A percentile compares a stretch with the other conserved stretches of the same genome.
Conservation (phyloP, 192 early-diverging fungal species). For the Nowakowskiella sp. region DNA sequence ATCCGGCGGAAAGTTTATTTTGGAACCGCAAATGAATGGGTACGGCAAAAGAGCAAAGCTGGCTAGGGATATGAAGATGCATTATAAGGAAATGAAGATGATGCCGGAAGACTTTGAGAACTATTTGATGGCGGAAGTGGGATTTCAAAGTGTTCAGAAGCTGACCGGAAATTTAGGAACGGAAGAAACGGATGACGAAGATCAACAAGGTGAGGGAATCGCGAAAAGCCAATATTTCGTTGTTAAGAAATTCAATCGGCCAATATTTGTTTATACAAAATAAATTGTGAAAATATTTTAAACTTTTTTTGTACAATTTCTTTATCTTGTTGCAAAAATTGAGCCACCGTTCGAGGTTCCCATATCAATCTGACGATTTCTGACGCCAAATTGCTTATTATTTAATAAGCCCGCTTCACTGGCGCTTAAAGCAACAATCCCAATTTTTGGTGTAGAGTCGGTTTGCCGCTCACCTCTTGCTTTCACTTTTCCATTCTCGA, state of each 20-base stretch:
- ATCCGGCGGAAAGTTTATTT: slow-evolving; percentile 53
- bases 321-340: too few species aligned
- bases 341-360: too few species aligned
- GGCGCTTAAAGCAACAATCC: too few species aligned
- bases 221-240: background rate
- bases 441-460: too few species aligned
- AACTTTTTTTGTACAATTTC: too few species aligned
- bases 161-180: slow-evolving; percentile 1
- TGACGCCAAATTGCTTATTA: too few species aligned
- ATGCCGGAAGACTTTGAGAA: slow-evolving; percentile 15
- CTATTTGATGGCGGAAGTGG: slow-evolving; percentile 24
- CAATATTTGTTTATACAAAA: too few species aligned
- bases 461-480: too few species aligned
- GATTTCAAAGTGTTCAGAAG: slow-evolving; percentile 19
- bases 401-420: too few species aligned
- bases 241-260: background rate
- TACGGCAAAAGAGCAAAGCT: slow-evolving; percentile 37
- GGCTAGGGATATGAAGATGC: slow-evolving; percentile 7
- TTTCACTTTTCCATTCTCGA: too few species aligned
- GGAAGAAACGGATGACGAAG: background rate
- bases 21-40: slow-evolving; percentile 60
- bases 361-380: too few species aligned
- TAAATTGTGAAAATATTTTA: too few species aligned
- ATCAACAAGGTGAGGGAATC: background rate
- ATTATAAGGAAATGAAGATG: slow-evolving; percentile 12